Evolutionary conservation across 2,329 filamentous ascomycete genomes (phyloP).

Genomic region (Diaporthe amygdali): DNA sequence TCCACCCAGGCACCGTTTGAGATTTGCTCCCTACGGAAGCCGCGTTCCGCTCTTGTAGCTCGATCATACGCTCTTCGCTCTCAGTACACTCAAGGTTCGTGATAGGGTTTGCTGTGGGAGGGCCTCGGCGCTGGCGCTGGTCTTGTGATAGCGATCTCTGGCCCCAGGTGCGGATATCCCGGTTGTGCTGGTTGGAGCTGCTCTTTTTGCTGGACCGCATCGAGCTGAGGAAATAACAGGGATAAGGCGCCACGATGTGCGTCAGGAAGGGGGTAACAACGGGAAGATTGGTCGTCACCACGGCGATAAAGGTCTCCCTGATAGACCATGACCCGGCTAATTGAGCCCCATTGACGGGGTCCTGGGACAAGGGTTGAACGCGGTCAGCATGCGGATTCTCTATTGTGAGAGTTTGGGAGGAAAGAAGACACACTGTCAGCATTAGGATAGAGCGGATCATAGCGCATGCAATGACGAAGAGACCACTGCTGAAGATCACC

Average conservation of each 20-base stretch:
- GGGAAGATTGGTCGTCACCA: slow-evolving; percentile 44
- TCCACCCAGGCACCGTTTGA: not conserved
- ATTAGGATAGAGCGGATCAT: slow-evolving; percentile 41
- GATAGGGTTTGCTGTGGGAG: slow-evolving; percentile 40
- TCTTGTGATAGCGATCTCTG: not conserved
- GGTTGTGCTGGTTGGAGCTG: slow-evolving; percentile 45
- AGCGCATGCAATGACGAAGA: slow-evolving; percentile 42
- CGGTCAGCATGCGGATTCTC: not conserved
- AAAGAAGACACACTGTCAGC: slow-evolving; percentile 32
- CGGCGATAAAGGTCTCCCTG: slow-evolving; percentile 45
- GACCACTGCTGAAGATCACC: slow-evolving; percentile 39
- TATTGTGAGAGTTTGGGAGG: not conserved
- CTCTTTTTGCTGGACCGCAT: slow-evolving; percentile 44
- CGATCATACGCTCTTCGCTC: slow-evolving; percentile 51
- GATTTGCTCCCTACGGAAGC: not conserved
- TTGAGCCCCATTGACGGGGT: slow-evolving; percentile 38
- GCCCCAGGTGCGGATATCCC: slow-evolving; percentile 39
- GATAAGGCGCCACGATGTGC: slow-evolving; percentile 40
- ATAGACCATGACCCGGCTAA: slow-evolving; percentile 40
- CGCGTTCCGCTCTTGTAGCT: slow-evolving; percentile 28
- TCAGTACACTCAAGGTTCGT: slow-evolving; percentile 36
- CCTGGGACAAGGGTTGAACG: slow-evolving; percentile 29
- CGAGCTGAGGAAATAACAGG: slow-evolving; percentile 43
- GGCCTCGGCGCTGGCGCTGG: slow-evolving; percentile 35
- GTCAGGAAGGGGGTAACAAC: slow-evolving; percentile 48